phyloP scores from a whole-genome alignment of 1,139 yeast species.

The Sugiyamaella novakii region DNA sequence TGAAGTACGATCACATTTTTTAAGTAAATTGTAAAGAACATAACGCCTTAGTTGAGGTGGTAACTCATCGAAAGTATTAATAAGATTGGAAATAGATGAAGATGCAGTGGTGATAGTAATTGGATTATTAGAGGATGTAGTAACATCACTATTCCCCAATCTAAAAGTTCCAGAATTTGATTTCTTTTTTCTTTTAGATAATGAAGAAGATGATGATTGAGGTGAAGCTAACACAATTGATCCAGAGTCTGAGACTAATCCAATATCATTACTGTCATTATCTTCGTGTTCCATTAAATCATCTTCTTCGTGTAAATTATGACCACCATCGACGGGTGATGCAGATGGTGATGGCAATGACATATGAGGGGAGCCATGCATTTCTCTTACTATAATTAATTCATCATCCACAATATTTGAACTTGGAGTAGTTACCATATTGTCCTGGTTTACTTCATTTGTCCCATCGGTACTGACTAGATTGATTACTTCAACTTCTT shows the following conservation, averaged over 20 bases:
- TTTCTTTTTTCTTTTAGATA: neutral
- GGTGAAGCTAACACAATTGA: neutral
- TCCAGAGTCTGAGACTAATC: neutral
- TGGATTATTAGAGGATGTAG: conserved; percentile 9
- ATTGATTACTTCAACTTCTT: conserved; percentile 18
- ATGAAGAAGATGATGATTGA: conserved; percentile 1
- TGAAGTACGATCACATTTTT: conserved; percentile 64
- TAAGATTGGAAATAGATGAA: conserved; percentile 36
- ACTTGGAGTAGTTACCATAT: conserved; percentile 1
- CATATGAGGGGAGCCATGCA: conserved; percentile 23
- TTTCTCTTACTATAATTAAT: conserved; percentile 6
- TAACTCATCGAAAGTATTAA: conserved; percentile 40
- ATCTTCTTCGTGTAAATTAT: neutral
- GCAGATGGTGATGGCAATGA: conserved; percentile 39
- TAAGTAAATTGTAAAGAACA: conserved; percentile 61
- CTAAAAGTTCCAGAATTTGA: neutral
- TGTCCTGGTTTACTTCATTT: conserved; percentile 6
- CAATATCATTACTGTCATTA: conserved; percentile 13
- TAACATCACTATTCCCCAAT: neutral
- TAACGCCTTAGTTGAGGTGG: conserved; percentile 42
- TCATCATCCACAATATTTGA: conserved; percentile 7
- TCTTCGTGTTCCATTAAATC: neutral
- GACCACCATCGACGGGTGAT: conserved; percentile 29
- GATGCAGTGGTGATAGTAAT: conserved; percentile 18
- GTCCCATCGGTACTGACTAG: conserved; percentile 2